Evolutionary conservation across 2,329 filamentous ascomycete genomes (phyloP), one percentile per base, ranked within the genome.

Genomic region (Claviceps fusiformis): DNA sequence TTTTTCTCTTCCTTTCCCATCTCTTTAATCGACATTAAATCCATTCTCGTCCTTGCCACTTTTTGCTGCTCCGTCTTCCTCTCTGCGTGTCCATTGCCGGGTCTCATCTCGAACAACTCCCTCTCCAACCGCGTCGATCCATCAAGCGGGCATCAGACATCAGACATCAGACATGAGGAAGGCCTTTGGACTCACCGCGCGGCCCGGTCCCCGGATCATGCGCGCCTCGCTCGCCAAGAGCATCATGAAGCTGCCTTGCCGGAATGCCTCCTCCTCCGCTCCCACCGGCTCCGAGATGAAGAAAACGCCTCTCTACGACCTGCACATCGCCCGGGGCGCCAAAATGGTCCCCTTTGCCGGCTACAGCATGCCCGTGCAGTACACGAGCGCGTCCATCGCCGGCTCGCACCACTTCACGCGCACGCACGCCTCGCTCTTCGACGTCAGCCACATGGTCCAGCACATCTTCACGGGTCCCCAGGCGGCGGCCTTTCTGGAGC

Each of bases 311-410:
- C 76, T 96, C 27, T 87, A 92, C 70, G 83, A 89, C 63, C 75
- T 95, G 27, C 87, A 95, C 69, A 65, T 91, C 59, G 77, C 81
- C 56, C 76, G 88, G 66, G 89, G 89, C 62, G 93, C 80, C 61
- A 96, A 95, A 74, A 93, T 97, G 82, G 92, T 96, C 52, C 88
- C 89, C n/a, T 98, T 96, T 71, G 92, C 88, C 59, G 90, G 89
- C 61, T 95, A 85, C 74, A 77, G 81, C 62, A 96, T 98, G 89
- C 93, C 93, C 8, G 83, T 98, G 48, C 87, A 93, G 70, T 98
- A 97, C 74, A 72, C 78, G 39, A 80, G 83, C 61, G 78, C 87
- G 61, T 85, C 86, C 62, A 86, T 96, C 59, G 78, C 81, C 61
- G 87, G 90, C 58, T 95, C 89, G 53, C 93, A 97, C 75, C 79